Percentiles rank a stretch among this genome's conserved stretches.
Conservation (phyloP, 257 asterid genomes). For the Capsicum baccatum region DNA sequence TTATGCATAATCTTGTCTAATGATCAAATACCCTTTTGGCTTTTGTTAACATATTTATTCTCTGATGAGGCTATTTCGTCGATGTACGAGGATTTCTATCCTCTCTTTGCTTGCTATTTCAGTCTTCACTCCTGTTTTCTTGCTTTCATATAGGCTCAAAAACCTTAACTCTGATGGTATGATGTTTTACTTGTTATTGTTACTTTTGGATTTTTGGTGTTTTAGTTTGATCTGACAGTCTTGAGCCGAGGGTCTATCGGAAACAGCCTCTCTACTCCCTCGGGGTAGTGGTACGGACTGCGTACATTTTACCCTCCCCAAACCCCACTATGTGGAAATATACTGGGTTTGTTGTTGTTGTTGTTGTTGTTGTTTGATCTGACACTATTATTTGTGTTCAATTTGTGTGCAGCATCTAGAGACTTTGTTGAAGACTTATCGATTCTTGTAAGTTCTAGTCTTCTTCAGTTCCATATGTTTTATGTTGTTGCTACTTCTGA, state of each 20-base stretch:
- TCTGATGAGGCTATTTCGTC: constrained; percentile 68
- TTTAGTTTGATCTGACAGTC: constrained; percentile 9
- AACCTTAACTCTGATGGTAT: constrained; percentile 63
- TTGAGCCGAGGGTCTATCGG: no score
- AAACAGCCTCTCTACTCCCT: no score
- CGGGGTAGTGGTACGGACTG: no score
- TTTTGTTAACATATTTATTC: background rate
- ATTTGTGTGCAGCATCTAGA: constrained; percentile 57
- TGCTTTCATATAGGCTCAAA: constrained; percentile 69
- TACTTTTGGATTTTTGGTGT: background rate
- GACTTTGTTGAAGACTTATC: constrained; percentile 79
- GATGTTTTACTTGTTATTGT: background rate
- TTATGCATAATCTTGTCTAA: background rate
- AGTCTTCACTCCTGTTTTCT: constrained; percentile 61
- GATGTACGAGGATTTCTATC: constrained; percentile 83
- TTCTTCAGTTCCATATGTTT: constrained; percentile 4
- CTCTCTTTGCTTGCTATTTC: constrained; percentile 77
- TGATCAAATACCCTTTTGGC: background rate
- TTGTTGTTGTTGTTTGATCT: constrained; percentile 12
- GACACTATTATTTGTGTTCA: constrained; percentile 22
- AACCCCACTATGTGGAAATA: no score
- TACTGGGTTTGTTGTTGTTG: no score
- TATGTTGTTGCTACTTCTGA: background rate
- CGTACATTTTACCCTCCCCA: no score
- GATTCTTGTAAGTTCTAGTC: constrained; percentile 28